Evolutionary conservation across 1,284 basidiomycete species (phyloP), one percentile per base, ranked within the genome.

Genomic region (Fomitopsis palustris): DNA sequence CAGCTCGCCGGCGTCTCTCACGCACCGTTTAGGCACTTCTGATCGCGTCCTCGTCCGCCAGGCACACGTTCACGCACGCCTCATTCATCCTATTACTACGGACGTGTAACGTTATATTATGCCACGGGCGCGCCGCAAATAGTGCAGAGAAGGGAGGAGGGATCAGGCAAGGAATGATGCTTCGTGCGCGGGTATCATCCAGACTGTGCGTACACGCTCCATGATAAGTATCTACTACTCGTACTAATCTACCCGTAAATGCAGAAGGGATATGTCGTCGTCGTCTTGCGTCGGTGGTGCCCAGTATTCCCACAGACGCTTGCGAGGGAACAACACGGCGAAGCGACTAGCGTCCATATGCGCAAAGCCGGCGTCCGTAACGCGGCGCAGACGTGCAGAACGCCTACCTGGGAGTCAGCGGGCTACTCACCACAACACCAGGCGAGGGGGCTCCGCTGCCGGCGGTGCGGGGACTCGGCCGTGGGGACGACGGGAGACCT

Each of bases 401-500:
- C 56, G 49, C 35, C 58, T 66, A 68, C 63, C 60, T 62, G 63
- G 64, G 65, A 43, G 55, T 57, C 47, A 63, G 60, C 25, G 56
- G 63, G 49, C 65, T 52, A 31, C 49, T 35, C 31, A 21, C 60
- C 49, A 62, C 62, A 58, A 62, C 54, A 17, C 60, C 51, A 29
- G 59, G 49, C 53, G 65, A 54, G 25, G 65, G 35, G 49, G 62
- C 58, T 43, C 55, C 45, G 56, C 43, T 53, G 45, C 8, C n/a
- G 54, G 55, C 17, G 9, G 53, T 38, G 31, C 55, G 64, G 23
- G 64, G 65, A 37, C 56, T 61, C 51, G 59, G 59, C 23, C 59
- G 38, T 17, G 59, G 59, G n/a, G 59, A 60, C 31, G 29, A 60
- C 1, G 88, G 87, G 33, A 90, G 75, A 9, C 88, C 87, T 19